Percentiles rank a stretch among this genome's conserved stretches.
Conservation (phyloP, 2,329 filamentous ascomycete genomes). For the Domatiomyces globalis region DNA sequence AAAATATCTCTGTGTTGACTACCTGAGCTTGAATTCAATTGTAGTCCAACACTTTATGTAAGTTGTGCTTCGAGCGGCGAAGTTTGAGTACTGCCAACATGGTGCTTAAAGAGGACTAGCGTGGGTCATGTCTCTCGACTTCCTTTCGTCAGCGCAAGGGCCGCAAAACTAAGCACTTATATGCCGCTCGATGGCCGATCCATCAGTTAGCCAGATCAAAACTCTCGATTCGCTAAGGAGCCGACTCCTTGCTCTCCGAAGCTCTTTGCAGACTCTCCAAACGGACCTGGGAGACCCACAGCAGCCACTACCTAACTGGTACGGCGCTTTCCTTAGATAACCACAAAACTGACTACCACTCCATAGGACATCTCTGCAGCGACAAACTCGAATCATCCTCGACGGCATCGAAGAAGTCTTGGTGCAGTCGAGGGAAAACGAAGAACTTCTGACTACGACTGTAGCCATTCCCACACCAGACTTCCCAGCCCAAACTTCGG, state of each 20-base stretch:
- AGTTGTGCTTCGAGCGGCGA: too few species aligned
- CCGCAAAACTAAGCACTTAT: not conserved
- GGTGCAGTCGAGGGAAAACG: conserved; percentile 48
- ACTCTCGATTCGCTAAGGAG: not conserved
- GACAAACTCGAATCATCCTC: conserved; percentile 54
- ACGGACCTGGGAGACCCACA: not conserved
- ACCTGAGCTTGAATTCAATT: too few species aligned
- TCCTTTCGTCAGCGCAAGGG: not conserved
- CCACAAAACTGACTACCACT: not conserved
- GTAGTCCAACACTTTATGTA: too few species aligned
- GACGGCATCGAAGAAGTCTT: conserved; percentile 54
- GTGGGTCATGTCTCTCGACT: not conserved
- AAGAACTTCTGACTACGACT: conserved; percentile 52
- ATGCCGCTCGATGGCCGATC: not conserved
- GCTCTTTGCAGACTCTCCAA: not conserved
- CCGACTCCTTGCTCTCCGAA: not conserved
- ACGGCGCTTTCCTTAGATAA: not conserved
- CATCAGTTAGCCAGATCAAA: not conserved
- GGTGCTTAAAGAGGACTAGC: not conserved
- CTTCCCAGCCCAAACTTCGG: conserved; percentile 56
- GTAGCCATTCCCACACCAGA: conserved; percentile 62
- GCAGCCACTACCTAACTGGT: not conserved
- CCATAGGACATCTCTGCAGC: conserved; percentile 53
- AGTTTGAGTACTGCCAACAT: not conserved
- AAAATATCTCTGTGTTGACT: too few species aligned